Evolutionary conservation across 805 yeast species (phyloP).

Genomic region (Yarrowia alimentaria): DNA sequence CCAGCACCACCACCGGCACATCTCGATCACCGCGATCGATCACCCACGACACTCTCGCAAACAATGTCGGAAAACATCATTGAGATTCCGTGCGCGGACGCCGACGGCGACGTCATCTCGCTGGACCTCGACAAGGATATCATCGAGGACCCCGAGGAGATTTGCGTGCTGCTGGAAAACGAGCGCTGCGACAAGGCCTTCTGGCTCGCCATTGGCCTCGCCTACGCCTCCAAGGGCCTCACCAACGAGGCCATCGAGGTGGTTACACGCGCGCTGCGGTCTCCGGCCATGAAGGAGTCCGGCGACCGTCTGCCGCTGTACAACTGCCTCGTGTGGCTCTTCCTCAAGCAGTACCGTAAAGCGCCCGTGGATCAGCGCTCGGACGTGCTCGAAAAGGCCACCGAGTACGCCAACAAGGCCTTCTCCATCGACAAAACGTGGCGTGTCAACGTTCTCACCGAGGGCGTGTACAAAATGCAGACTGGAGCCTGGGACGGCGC

Average conservation of each 20-base stretch:
- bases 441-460: slow-evolving; percentile 54
- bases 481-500: slow-evolving; percentile 69
- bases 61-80: slow-evolving; percentile 39
- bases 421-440: slow-evolving; percentile 48
- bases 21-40: too few species aligned
- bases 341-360: slow-evolving; percentile 38
- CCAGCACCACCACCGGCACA: neutral
- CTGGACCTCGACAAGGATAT: slow-evolving; percentile 77
- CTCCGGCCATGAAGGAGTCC: slow-evolving; percentile 34
- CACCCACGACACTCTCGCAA: too few species aligned
- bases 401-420: slow-evolving; percentile 50
- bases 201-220: slow-evolving; percentile 82
- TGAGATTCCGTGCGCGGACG: slow-evolving; percentile 67
- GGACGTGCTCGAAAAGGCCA: slow-evolving; percentile 41
- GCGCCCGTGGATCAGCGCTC: slow-evolving; percentile 34
- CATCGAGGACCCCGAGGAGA: slow-evolving; percentile 86
- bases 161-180: slow-evolving; percentile 71
- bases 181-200: slow-evolving; percentile 73
- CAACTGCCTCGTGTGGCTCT: slow-evolving; percentile 71
- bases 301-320: slow-evolving; percentile 54
- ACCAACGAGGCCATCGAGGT: slow-evolving; percentile 63
- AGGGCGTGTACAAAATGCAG: slow-evolving; percentile 61
- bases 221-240: slow-evolving; percentile 65
- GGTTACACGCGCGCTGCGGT: slow-evolving; percentile 56
- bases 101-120: slow-evolving; percentile 77